phyloP scores from a whole-genome alignment of 139 green algal genomes.

The Microglena sp. region DNA sequence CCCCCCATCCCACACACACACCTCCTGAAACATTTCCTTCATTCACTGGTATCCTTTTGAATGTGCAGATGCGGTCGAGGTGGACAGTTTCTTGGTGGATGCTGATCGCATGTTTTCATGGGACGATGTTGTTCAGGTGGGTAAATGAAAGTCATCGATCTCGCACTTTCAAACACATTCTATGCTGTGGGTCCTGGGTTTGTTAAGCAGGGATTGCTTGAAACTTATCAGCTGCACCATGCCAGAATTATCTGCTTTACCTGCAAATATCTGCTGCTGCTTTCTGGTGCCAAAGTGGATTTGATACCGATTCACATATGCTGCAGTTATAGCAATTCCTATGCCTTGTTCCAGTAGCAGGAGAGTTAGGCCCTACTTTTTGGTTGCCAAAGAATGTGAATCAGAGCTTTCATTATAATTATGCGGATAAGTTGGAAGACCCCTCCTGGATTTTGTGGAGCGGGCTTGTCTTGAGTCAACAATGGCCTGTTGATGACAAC shows the following conservation, averaged over 20 bases:
- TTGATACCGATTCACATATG: no score
- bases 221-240: background rate
- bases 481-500: background rate
- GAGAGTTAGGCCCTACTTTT: background rate
- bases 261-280: background rate
- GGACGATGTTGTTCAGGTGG: conserved; percentile 66
- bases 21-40: no score
- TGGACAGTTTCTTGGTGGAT: conserved; percentile 36
- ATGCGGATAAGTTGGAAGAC: no score
- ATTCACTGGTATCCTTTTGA: background rate
- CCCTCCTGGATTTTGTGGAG: no score
- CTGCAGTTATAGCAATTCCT: no score
- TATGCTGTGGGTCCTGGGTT: background rate
- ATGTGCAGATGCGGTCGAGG: conserved; percentile 45
- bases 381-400: background rate
- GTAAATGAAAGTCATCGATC: background rate
- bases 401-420: background rate
- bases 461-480: no score
- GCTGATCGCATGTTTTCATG: conserved; percentile 74
- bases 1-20: no score
- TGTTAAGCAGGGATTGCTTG: background rate
- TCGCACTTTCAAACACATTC: background rate
- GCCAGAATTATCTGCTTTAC: background rate
- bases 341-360: background rate
- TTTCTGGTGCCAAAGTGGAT: no score